phyloP scores from a whole-genome alignment of 495 filamentous ascomycete genomes.

The Aspergillus heteromorphus region DNA sequence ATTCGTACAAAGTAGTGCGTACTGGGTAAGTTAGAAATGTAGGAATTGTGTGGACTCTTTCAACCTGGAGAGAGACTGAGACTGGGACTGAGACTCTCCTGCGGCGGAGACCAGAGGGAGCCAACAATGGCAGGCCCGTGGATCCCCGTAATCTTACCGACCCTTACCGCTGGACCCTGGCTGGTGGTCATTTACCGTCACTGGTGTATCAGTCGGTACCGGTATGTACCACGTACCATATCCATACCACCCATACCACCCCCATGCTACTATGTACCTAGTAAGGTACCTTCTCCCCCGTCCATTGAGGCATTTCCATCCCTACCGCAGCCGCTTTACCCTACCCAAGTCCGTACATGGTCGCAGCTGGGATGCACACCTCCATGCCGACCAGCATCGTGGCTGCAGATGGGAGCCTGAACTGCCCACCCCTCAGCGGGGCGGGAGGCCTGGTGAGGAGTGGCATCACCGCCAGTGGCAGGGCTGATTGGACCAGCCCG shows the following conservation, averaged over 20 bases:
- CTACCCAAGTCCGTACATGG: too few relatives aligned
- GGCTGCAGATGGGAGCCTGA: slow-evolving; percentile 2
- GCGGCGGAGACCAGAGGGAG: neutral
- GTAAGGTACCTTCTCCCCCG: too few relatives aligned
- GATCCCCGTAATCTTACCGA: neutral
- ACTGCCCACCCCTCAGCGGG: neutral
- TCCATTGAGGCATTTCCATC: neutral
- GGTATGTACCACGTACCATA: neutral
- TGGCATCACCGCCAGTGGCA: neutral
- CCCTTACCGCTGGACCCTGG: neutral
- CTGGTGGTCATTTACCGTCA: neutral
- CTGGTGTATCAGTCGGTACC: too few relatives aligned
- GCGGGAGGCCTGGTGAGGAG: neutral
- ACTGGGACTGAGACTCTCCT: too few relatives aligned
- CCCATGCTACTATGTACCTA: too few relatives aligned
- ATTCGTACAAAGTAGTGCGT: slow-evolving; percentile 5
- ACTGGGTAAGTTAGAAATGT: too few relatives aligned
- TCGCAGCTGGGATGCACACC: too few relatives aligned
- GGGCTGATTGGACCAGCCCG: neutral
- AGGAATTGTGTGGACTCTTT: too few relatives aligned
- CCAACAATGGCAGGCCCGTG: too few relatives aligned
- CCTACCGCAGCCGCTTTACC: neutral
- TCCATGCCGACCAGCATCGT: neutral
- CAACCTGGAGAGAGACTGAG: too few relatives aligned
- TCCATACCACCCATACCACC: too few relatives aligned